These are phyloP conservation scores for Mikania micrantha DNA, from an alignment of 129 eudicot species.

Conservation along the genomic window DNA sequence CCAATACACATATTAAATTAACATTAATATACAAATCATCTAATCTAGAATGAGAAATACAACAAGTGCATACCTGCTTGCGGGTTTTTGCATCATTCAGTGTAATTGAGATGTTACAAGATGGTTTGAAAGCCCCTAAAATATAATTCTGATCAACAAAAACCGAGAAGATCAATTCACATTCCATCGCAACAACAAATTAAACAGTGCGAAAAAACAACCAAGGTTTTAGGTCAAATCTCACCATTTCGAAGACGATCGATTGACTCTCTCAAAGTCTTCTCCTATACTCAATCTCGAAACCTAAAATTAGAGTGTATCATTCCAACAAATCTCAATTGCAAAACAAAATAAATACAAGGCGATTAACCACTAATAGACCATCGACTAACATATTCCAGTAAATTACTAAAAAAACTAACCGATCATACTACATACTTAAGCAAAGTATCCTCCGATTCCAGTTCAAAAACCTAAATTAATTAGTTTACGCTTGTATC, in stretches of 20 bases:
- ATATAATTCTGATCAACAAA: conserved; percentile 64
- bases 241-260: conserved; percentile 35
- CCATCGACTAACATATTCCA: conserved; percentile 6
- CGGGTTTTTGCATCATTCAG: conserved; percentile 88
- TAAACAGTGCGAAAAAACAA: not conserved
- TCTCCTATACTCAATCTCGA: conserved; percentile 9
- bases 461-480: conserved; percentile 7
- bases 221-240: not conserved
- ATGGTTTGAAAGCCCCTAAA: conserved; percentile 91
- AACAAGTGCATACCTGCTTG: conserved; percentile 56
- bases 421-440: not conserved
- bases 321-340: conserved; percentile 8
- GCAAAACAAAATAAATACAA: not conserved
- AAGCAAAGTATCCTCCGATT: not conserved
- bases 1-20: not conserved
- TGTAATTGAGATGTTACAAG: conserved; percentile 62
- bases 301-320: conserved; percentile 12
- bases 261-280: conserved; percentile 13
- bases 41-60: not conserved
- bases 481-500: not conserved
- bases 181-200: not conserved
- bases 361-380: not conserved
- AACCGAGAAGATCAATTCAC: conserved; percentile 13
- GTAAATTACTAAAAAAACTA: not conserved
- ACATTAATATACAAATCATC: not conserved